These are phyloP conservation scores for Populus tremula DNA, from an alignment of 345 rosid genomes.

Conservation along the genomic window DNA sequence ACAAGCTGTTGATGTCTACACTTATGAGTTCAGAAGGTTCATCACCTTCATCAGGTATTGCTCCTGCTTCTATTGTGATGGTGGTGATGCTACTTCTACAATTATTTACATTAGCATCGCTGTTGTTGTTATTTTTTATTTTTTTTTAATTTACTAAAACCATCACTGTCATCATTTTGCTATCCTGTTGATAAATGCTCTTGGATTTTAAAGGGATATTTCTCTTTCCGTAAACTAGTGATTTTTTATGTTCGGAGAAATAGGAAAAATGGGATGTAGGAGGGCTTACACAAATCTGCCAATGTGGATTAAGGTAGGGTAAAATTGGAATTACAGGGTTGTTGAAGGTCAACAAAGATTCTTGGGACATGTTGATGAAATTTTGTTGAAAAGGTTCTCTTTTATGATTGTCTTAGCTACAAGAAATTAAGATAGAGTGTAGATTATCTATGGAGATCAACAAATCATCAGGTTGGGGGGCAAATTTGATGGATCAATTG, in stretches of 20 bases:
- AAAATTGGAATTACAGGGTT: background rate
- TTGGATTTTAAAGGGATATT: too few species aligned
- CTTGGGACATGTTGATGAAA: background rate
- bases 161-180: too few species aligned
- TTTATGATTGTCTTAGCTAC: background rate
- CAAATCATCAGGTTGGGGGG: background rate
- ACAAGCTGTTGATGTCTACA: conserved; percentile 70
- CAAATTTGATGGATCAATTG: background rate
- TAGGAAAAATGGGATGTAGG: too few species aligned
- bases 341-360: background rate
- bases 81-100: background rate
- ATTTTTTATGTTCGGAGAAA: background rate
- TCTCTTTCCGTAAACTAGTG: too few species aligned
- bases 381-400: background rate
- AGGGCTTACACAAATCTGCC: too few species aligned
- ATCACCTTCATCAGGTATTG: conserved; percentile 70
- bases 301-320: background rate
- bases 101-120: background rate
- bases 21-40: conserved; percentile 76
- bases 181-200: too few species aligned
- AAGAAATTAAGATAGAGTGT: background rate
- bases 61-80: conserved; percentile 11
- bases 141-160: background rate
- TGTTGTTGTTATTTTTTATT: too few species aligned
- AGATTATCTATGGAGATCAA: background rate